Evolutionary conservation across 371 early-diverging fungal species (phyloP).

Genomic region (Catenaria anguillulae): DNA sequence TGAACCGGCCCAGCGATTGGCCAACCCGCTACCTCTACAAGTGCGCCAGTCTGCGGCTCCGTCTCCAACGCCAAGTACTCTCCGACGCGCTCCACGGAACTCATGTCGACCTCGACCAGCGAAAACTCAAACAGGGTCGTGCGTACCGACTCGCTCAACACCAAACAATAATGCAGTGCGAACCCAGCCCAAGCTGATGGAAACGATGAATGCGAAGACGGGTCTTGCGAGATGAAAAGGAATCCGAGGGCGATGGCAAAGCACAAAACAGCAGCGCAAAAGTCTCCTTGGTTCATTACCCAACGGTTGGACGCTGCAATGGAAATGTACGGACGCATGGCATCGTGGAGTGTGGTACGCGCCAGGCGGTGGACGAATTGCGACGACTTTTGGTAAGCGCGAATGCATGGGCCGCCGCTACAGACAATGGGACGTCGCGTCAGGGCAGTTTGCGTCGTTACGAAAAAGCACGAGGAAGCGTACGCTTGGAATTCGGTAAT

Average conservation of each 20-base stretch:
- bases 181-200: neutral
- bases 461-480: neutral
- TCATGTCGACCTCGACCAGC: constrained; percentile 64
- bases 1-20: constrained; percentile 29
- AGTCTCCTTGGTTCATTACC: neutral
- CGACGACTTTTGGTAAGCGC: neutral
- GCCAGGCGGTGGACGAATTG: neutral
- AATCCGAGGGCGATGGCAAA: neutral
- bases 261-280: neutral
- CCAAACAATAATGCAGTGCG: neutral
- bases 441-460: too few species aligned
- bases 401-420: neutral
- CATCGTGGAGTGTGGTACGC: neutral
- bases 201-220: too few species aligned
- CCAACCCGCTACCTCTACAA: neutral
- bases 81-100: constrained; percentile 65
- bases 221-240: neutral
- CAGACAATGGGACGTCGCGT: too few species aligned
- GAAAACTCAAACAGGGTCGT: neutral
- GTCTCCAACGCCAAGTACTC: constrained; percentile 37
- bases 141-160: neutral
- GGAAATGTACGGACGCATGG: neutral
- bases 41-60: neutral
- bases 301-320: neutral
- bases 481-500: neutral